Conservation (phyloP, 176 grass and related monocot genomes). For the Guadua angustifolia region DNA sequence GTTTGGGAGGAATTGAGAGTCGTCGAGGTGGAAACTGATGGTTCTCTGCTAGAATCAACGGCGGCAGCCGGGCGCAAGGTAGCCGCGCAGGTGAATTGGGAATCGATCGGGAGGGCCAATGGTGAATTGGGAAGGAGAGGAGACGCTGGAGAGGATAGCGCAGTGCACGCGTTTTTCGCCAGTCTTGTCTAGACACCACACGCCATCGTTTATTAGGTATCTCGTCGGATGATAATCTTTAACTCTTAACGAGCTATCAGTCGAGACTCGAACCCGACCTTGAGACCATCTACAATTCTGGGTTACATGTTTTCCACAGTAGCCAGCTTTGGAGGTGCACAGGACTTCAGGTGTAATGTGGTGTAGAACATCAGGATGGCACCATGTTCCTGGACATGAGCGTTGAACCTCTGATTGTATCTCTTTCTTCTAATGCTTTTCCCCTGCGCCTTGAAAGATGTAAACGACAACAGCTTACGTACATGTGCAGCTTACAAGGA, state of each 20-base stretch:
- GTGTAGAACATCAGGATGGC: not conserved
- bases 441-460: not conserved
- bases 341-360: not conserved
- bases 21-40: too few relatives aligned
- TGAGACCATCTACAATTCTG: not conserved
- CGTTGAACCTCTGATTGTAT: not conserved
- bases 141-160: not conserved
- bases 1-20: too few relatives aligned
- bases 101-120: too few relatives aligned
- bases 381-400: not conserved
- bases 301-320: not conserved
- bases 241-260: too few relatives aligned
- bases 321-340: not conserved
- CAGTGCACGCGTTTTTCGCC: not conserved
- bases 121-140: too few relatives aligned
- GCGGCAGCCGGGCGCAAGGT: too few relatives aligned
- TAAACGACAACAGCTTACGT: not conserved
- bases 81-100: too few relatives aligned
- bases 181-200: too few relatives aligned
- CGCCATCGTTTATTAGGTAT: too few relatives aligned
- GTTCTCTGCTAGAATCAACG: too few relatives aligned
- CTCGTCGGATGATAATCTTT: too few relatives aligned
- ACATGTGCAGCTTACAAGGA: not conserved
- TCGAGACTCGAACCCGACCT: not conserved
- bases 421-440: not conserved